Evolutionary conservation across 805 yeast species (phyloP).

Genomic region (Saturnispora serradocipensis): DNA sequence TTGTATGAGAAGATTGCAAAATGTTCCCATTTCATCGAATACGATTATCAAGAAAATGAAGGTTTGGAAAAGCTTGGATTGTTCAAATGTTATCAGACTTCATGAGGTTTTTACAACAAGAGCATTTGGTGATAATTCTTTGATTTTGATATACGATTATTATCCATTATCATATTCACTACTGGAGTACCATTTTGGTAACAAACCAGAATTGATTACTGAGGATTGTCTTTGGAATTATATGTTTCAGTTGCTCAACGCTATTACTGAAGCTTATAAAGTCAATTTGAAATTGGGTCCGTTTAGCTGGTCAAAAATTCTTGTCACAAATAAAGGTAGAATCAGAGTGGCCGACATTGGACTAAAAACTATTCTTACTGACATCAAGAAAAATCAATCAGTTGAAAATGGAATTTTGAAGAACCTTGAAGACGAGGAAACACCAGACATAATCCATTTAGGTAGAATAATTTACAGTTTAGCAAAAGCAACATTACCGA

Average conservation of each 20-base stretch:
- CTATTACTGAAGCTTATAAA: slow-evolving; percentile 56
- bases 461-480: slow-evolving; percentile 55
- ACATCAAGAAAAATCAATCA: slow-evolving; percentile 20
- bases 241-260: slow-evolving; percentile 64
- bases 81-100: slow-evolving; percentile 55
- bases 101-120: slow-evolving; percentile 81
- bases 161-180: slow-evolving; percentile 70
- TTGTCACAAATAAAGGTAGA: slow-evolving; percentile 64
- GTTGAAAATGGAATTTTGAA: slow-evolving; percentile 14
- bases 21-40: slow-evolving; percentile 46
- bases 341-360: slow-evolving; percentile 67
- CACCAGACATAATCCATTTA: slow-evolving; percentile 46
- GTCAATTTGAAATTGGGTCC: slow-evolving; percentile 55
- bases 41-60: slow-evolving; percentile 51
- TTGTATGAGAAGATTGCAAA: slow-evolving; percentile 65
- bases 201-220: slow-evolving; percentile 41
- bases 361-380: slow-evolving; percentile 52
- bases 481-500: slow-evolving; percentile 29
- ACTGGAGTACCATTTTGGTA: slow-evolving; percentile 52
- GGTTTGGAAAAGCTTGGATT: slow-evolving; percentile 52
- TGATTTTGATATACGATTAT: slow-evolving; percentile 76
- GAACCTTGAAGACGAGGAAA: slow-evolving; percentile 21
- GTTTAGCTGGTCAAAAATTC: slow-evolving; percentile 56
- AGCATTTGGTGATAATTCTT: slow-evolving; percentile 72
- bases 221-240: slow-evolving; percentile 70